Percentiles rank a stretch among this genome's conserved stretches.
Evolutionary conservation across 805 yeast genomes (phyloP).

Genomic region (Yarrowia bubula): DNA sequence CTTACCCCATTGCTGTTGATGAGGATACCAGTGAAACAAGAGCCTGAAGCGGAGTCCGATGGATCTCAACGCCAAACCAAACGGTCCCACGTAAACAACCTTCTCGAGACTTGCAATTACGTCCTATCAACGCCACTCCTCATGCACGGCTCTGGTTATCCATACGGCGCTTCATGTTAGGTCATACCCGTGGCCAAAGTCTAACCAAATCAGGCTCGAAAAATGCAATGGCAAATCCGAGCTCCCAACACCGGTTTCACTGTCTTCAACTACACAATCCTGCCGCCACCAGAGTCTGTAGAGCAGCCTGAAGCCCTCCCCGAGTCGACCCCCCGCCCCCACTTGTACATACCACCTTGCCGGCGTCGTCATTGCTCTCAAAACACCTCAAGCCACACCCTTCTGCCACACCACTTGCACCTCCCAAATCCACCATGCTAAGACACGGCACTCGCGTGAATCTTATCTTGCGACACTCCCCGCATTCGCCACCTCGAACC

Average conservation of each 20-base stretch:
- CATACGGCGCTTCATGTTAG: slow-evolving; percentile 2
- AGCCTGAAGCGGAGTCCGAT: background rate
- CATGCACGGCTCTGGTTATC: slow-evolving; percentile 5
- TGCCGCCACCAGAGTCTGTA: too few relatives aligned
- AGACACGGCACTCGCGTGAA: slow-evolving; percentile 27
- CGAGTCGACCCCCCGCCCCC: background rate
- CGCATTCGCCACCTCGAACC: slow-evolving; percentile 24
- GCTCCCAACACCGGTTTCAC: background rate
- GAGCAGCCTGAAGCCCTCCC: background rate
- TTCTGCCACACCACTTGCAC: background rate
- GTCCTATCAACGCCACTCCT: background rate
- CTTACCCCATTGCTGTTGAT: background rate
- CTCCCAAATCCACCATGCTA: slow-evolving; percentile 20
- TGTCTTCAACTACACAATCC: background rate
- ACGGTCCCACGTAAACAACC: background rate
- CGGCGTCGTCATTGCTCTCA: background rate
- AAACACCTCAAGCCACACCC: background rate
- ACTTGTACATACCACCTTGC: background rate
- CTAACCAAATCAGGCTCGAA: slow-evolving; percentile 21
- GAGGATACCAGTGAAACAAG: too few relatives aligned
- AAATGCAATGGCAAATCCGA: background rate
- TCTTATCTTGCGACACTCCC: slow-evolving; percentile 24
- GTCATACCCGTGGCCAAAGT: background rate
- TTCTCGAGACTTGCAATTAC: background rate
- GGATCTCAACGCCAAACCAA: background rate